Conservation (phyloP, 1,139 yeast species). For the Debaryomyces sp. region DNA sequence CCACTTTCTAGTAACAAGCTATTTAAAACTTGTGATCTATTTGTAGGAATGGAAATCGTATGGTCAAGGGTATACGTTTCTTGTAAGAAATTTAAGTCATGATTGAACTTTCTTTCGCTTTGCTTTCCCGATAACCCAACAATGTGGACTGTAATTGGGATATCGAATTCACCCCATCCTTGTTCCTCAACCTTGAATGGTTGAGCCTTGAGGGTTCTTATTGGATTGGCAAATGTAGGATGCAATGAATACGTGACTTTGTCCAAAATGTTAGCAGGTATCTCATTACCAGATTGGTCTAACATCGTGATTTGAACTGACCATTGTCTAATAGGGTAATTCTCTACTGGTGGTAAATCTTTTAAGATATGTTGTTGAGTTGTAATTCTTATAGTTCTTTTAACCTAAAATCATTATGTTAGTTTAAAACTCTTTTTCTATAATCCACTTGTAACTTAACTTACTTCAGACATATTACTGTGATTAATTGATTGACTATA, state of each 20-base stretch:
- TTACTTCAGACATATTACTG: slow-evolving; percentile 14
- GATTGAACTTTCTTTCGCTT: slow-evolving; percentile 84
- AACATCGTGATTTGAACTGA: slow-evolving; percentile 73
- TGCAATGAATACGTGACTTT: slow-evolving; percentile 91
- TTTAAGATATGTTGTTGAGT: slow-evolving; percentile 83
- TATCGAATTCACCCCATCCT: slow-evolving; percentile 99
- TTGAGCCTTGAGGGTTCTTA: slow-evolving; percentile 73
- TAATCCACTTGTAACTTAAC: slow-evolving; percentile 1
- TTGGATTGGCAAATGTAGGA: slow-evolving; percentile 93
- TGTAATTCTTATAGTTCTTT: slow-evolving; percentile 86
- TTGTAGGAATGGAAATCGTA: slow-evolving; percentile 72
- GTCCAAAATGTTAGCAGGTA: slow-evolving; percentile 88
- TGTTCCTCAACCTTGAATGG: slow-evolving; percentile 93
- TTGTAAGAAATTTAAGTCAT: slow-evolving; percentile 84
- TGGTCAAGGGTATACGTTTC: slow-evolving; percentile 81
- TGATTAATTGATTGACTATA: slow-evolving; percentile 1
- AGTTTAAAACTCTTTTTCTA: background rate
- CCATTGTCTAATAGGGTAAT: slow-evolving; percentile 98
- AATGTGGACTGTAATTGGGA: slow-evolving; percentile 75
- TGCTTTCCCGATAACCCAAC: slow-evolving; percentile 70
- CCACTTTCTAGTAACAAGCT: slow-evolving; percentile 81
- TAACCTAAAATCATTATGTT: slow-evolving; percentile 44
- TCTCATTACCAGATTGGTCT: slow-evolving; percentile 78
- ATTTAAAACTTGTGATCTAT: slow-evolving; percentile 68
- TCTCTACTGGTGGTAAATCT: slow-evolving; percentile 86